Base-by-base conservation (phyloP, 768 basidiomycete genomes). In the Pulveroboletus sp. region DNA sequence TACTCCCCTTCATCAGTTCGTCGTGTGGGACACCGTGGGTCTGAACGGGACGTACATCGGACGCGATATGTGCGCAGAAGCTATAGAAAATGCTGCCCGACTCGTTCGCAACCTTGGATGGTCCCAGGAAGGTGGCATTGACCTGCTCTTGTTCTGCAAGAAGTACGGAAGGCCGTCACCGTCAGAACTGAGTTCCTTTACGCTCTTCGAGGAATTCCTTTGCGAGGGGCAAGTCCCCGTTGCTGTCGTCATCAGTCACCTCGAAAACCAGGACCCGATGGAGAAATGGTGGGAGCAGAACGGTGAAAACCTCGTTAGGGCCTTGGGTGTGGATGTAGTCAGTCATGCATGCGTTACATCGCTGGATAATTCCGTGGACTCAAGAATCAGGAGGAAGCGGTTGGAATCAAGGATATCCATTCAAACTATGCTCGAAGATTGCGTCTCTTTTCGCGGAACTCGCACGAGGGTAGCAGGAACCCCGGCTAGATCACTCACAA, bases 121-220 rank as follows among this genome's bases (percentile, higher is more conserved):
- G 3, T 47, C 51, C 27, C 16, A 14, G n/a, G 39, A 41, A 41
- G 68, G 61, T 4, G 73, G 73, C 3, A 55, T 76, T 26, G 68
- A 64, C 55, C 59, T 76, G 35, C 69, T 76, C 4, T 53, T 75
- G 5, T 73, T 68, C 45, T 67, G 66, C 55, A 68, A 69, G 47
- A 61, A 63, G 12, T 45, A 32, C 0, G 68, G 69, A 1, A 58
- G 71, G 32, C 57, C 73, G 47, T 57, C 55, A 17, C 41, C 56
- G 5, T 51, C 65, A 4, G 56, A 63, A 17, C 36, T 60, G 49
- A 61, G 63, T 20, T 68, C 59, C 53, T 73, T 71, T 54, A 56
- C 48, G 38, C 54, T 73, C 13, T 73, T 74, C 47, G 56, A 63
- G 17, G 61, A 76, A 27, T 61, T 71, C 35, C 65, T 76, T 22